Base-by-base conservation (phyloP, 305 asterid genomes). In the Euphrasia arctica region DNA sequence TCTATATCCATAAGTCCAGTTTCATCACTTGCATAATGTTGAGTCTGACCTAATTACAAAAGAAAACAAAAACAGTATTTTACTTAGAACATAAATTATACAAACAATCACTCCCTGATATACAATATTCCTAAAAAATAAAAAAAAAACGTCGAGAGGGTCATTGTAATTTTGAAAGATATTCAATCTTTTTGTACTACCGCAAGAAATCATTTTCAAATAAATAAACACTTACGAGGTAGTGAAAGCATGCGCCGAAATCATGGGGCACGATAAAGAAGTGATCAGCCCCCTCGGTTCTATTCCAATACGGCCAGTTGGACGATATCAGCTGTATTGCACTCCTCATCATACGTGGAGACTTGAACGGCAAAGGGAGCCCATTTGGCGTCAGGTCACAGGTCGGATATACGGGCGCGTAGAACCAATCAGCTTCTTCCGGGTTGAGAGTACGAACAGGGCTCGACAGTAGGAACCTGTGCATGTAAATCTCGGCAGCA, bases 301-400 rank as follows among this genome's bases (percentile, higher is more conserved):
- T 70, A 59, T 84, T 83, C 90, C 90, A 83, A 58, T 81, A 81
- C 60, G 90, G 87, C 90, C 90, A 83, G 61, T 79, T 81, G 70
- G 90, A 77, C 58, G 90, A 77, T 12, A 83, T 81, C 22, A 83
- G 79, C 61, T 83, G 90, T 56, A 83, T 81, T 9, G 85, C 90
- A 68, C 87, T 83, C 67, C 90, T 79, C 90, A 83, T 83, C 85
- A 79, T 79, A 48, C 90, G 83, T 4, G 90, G 90, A 4, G 90
- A 83, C 74, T 83, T 83, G 72, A 83, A 81, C 5, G 90, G 87
- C 18, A 84, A 71, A 2, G 90, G 90, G 67, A 84, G 83, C 47
- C 90, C 90, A 50, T 81, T 84, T 52, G 85, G 87, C 0, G 90
- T 83, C 9, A 83, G 82, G 64, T 83, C 90, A 45, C 90, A 83